Conservation (phyloP, 805 yeast species). For the Wickerhamomyces bisporus region DNA sequence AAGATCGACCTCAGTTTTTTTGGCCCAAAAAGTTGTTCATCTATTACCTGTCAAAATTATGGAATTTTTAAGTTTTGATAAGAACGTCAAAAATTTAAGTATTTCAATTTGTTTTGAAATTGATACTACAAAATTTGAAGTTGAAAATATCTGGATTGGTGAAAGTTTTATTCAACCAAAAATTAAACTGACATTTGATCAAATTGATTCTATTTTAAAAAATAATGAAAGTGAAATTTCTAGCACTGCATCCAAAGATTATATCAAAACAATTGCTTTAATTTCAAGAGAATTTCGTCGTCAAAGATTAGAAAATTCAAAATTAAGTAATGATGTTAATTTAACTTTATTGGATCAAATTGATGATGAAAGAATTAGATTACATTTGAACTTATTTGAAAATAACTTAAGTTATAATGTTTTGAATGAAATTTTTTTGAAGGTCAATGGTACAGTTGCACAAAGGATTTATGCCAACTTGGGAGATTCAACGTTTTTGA, state of each 20-base stretch:
- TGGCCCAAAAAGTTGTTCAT: constrained; percentile 68
- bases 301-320: constrained; percentile 51
- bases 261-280: constrained; percentile 56
- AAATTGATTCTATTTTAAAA: constrained; percentile 47
- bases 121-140: constrained; percentile 64
- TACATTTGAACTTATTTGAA: constrained; percentile 69
- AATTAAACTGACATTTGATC: constrained; percentile 46
- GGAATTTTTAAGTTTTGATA: constrained; percentile 55
- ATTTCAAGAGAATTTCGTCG: constrained; percentile 67
- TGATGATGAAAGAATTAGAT: constrained; percentile 78
- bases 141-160: constrained; percentile 72
- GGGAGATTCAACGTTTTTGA: constrained; percentile 77
- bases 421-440: constrained; percentile 70
- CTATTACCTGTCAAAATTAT: constrained; percentile 65
- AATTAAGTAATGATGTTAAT: constrained; percentile 40
- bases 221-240: constrained; percentile 27
- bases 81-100: constrained; percentile 56
- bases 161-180: constrained; percentile 68
- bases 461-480: constrained; percentile 67
- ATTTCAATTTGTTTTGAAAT: constrained; percentile 77
- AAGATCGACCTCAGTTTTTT: constrained; percentile 82
- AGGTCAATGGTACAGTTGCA: constrained; percentile 83
- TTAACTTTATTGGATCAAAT: constrained; percentile 70
- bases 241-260: constrained; percentile 53
- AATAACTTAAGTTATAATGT: constrained; percentile 50